Evolutionary conservation across 495 filamentous ascomycete genomes (phyloP), one percentile per base, ranked within the genome.

Genomic region (Evernia prunastri): DNA sequence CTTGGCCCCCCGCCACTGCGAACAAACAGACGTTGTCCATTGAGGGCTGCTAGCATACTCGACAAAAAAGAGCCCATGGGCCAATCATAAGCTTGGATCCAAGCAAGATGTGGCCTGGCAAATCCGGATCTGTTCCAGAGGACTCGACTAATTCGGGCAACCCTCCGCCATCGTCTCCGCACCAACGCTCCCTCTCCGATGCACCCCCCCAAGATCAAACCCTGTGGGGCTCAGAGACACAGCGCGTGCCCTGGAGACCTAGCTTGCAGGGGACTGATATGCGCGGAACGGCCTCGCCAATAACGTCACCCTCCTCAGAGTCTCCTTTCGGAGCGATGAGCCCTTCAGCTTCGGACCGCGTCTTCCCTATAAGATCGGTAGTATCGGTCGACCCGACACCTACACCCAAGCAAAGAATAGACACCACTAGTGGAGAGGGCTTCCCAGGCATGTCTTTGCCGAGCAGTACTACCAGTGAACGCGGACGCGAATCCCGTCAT

Each of bases 301-400:
- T 49, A 8, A 37, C 61, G 3, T 31, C n/a, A 45, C 40, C 58
- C 20, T 20, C 59, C 23, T 54, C 51, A 29, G 58, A 68, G 12
- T 66, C 63, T 10, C 63, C 60, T 0, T 77, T 75, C 36, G 68
- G 65, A 10, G 63, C 65, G 36, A 72, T 82, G 51, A 79, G 75
- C 42, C 76, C 77, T 31, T 76, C 76, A 49, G 71, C 72, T 23
- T 74, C 79, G 12, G 89, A 93, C 68, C 82, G 88, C 33, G 87
- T 96, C 27, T 96, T 91, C 63, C 91, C 91, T 17, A 88, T 95
- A n/a, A 83, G 88, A 42, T 92, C 88, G 17, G 86, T 89, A 33
- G 82, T 96, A 31, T 89, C 86, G 13, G 86, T 95, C 35, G 86
- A 89, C 66, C 81, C 86, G 43, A 72, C 75, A 4, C 43, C 67